Percentiles rank a stretch among this genome's conserved stretches.
phyloP scores from a whole-genome alignment of 2,329 filamentous ascomycete genomes.

The Aspergillus sp. region DNA sequence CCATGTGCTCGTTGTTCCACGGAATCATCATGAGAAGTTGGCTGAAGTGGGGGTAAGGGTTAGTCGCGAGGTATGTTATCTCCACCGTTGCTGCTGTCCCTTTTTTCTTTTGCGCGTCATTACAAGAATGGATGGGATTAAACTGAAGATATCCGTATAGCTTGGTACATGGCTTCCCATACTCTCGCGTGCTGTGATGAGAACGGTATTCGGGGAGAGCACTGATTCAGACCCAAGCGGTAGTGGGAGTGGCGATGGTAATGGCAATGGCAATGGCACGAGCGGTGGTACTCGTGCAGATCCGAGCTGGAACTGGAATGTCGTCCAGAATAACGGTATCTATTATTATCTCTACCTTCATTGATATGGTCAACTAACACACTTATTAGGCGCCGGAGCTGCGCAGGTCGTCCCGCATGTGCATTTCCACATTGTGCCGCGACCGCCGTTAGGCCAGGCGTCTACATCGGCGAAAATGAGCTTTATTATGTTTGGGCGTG shows the following conservation, averaged over 20 bases:
- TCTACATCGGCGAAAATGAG: slow-evolving; percentile 24
- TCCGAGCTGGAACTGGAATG: slow-evolving; percentile 93
- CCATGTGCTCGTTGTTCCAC: slow-evolving; percentile 79
- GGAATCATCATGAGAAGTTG: slow-evolving; percentile 75
- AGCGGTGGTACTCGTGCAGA: slow-evolving; percentile 19
- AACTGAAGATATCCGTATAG: slow-evolving; percentile 21
- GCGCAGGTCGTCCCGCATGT: slow-evolving; percentile 92
- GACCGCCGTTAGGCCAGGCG: slow-evolving; percentile 53
- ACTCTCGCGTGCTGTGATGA: slow-evolving; percentile 68
- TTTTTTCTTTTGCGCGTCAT: neutral
- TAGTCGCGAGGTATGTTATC: slow-evolving; percentile 62
- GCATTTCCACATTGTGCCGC: slow-evolving; percentile 91
- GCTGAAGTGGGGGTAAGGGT: slow-evolving; percentile 66
- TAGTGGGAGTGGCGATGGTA: neutral
- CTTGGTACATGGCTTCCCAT: slow-evolving; percentile 48
- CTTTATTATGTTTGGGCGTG: slow-evolving; percentile 49
- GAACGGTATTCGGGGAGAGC: slow-evolving; percentile 59
- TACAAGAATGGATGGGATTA: neutral
- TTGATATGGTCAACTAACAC: neutral
- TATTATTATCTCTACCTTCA: neutral
- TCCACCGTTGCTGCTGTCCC: slow-evolving; percentile 32
- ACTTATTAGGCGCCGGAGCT: slow-evolving; percentile 65
- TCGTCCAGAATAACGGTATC: slow-evolving; percentile 90
- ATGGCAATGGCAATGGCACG: no score
- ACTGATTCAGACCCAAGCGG: neutral